Base-by-base conservation (phyloP, 306 rosid genomes). In the Quercus alba region DNA sequence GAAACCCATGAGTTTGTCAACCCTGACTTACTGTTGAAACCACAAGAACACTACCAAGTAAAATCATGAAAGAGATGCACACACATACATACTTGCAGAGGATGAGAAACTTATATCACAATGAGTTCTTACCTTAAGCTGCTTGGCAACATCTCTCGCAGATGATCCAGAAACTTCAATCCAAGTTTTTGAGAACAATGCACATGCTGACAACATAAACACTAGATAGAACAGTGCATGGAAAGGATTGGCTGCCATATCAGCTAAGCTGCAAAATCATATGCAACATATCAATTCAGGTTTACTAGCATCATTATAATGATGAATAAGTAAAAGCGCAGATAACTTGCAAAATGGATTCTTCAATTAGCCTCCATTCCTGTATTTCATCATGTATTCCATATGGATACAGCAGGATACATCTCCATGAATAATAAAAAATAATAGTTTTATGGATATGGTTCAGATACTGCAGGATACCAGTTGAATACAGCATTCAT, bases 151-250 rank as follows among this genome's bases (percentile, higher is more conserved):
- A 87, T 94, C 98, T 77, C 62, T 90, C 19, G 98, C 98, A 83
- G 97, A 94, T 26, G 98, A 94, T 76, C 98, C 98, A 23, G 97
- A 94, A 75, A 94, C 98, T 89, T 94, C 97, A 79, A 94, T 94
- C 98, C 98, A 94, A 26, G 97, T 92, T 84, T 94, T 94, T 4
- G 98, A 94, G 90, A 94, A 92, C 76, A 92, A 81, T 46, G 98
- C 98, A 74, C 98, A 94, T 0, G 97, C 98, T 10, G 97, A 81
- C 78, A 94, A 82, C 98, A 94, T 92, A 81, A 94, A 94, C n/a
- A 89, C 88, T 9, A 94, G 86, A 85, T 94, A 94, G 89, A 94
- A 92, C 81, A 94, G 63, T 1, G 97, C 97, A 72, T 94, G 98
- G 86, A 88, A 94, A 44, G 98, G 98, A 82, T 94, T 94, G 83